Evolutionary conservation across 2,329 filamentous ascomycete species (phyloP).

Genomic region (Orbilia quercus): DNA sequence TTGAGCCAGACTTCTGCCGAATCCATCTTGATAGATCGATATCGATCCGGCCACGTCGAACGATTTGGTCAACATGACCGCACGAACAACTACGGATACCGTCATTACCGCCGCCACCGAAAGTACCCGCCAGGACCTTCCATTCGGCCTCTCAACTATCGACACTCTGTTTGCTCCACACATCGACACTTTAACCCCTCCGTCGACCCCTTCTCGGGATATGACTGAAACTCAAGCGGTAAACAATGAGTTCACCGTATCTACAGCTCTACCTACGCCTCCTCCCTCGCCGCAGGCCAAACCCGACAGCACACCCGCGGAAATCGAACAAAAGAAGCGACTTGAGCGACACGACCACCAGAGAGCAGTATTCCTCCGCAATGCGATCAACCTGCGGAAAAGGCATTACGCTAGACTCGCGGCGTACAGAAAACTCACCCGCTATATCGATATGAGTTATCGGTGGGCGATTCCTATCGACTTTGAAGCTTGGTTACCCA

Average conservation of each 20-base stretch:
- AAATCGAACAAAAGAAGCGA: too few species aligned
- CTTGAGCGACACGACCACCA: constrained; percentile 6
- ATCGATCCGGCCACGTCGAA: not conserved
- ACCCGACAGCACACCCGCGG: not conserved
- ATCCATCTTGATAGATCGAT: constrained; percentile 32
- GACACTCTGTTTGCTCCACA: not conserved
- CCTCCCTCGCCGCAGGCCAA: constrained; percentile 17
- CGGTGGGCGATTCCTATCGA: constrained; percentile 23
- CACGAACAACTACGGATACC: too few species aligned
- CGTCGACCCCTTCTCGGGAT: not conserved
- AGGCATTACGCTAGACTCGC: constrained; percentile 21
- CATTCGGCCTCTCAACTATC: too few species aligned
- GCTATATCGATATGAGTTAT: constrained; percentile 19
- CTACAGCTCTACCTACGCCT: constrained; percentile 2
- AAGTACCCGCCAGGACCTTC: too few species aligned
- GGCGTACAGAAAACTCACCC: not conserved
- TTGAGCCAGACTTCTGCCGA: constrained; percentile 4
- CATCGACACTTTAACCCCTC: not conserved
- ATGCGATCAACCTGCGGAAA: constrained; percentile 23
- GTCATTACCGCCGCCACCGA: too few species aligned
- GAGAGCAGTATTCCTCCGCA: constrained; percentile 13
- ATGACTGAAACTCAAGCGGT: not conserved
- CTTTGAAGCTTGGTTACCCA: constrained; percentile 11
- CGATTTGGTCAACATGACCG: not conserved
- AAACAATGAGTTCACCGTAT: not conserved